Evolutionary conservation across 108 stramenopile species (phyloP).

Genomic region (Cylindrotheca fusiformis): DNA sequence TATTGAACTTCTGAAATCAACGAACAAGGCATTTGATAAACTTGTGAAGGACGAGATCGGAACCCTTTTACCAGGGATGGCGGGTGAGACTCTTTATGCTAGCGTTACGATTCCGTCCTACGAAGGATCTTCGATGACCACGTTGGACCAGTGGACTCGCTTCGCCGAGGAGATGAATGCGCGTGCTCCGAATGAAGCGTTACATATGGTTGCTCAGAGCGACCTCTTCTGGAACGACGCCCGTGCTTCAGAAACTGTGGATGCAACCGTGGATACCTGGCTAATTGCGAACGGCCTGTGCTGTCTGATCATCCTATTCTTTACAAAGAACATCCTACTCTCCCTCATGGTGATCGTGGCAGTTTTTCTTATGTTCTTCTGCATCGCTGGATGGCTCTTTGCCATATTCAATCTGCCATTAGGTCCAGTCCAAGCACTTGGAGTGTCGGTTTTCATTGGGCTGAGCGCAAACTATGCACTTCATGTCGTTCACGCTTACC

Average conservation of each 20-base stretch:
- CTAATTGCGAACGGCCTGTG: constrained; percentile 12
- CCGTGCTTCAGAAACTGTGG: constrained; percentile 7
- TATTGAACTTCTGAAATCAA: constrained; percentile 1
- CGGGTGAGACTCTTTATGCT: constrained; percentile 2
- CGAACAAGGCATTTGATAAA: background rate
- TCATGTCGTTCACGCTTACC: constrained; percentile 19
- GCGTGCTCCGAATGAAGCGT: background rate
- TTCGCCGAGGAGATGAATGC: constrained; percentile 1
- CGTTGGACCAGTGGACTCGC: constrained; percentile 1
- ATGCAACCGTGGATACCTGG: constrained; percentile 9
- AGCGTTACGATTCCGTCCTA: constrained; percentile 3
- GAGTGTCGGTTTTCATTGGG: constrained; percentile 14
- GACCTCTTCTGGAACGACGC: constrained; percentile 2
- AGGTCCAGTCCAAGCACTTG: constrained; percentile 11
- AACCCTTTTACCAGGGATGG: constrained; percentile 4
- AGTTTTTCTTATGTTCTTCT: constrained; percentile 4
- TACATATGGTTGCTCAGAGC: constrained; percentile 4
- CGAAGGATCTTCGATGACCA: background rate
- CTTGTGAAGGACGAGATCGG: constrained; percentile 4
- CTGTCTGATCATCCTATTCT: constrained; percentile 6
- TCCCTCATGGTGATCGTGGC: constrained; percentile 15
- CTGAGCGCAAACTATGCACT: constrained; percentile 15
- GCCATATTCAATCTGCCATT: constrained; percentile 9
- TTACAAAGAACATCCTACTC: constrained; percentile 9
- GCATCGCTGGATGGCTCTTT: constrained; percentile 11